Conservation (phyloP, 164 flowering plant species). For the Aristolochia fimbriata region DNA sequence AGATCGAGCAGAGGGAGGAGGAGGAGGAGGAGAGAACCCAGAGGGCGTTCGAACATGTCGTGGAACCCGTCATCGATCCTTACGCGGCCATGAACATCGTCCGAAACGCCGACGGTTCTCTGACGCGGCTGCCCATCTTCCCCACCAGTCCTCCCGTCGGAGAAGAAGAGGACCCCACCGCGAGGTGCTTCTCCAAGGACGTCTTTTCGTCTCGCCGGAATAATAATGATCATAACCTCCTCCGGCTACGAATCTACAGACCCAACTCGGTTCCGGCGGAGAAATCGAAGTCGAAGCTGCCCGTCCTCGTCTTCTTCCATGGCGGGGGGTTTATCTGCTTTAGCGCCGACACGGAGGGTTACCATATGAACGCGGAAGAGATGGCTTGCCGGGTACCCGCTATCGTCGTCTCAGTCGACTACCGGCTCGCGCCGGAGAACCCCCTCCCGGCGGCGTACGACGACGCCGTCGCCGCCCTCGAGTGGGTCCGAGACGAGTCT, state of each 20-base stretch:
- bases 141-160: neutral
- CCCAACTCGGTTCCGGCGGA: slow-evolving; percentile 10
- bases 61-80: slow-evolving; percentile 1
- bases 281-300: slow-evolving; percentile 14
- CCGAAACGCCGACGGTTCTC: slow-evolving; percentile 6
- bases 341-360: slow-evolving; percentile 12
- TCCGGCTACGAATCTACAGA: slow-evolving; percentile 28
- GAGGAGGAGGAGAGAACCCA: neutral
- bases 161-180: neutral
- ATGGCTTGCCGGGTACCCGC: slow-evolving; percentile 16
- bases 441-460: slow-evolving; percentile 55
- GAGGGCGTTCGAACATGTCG: too few relatives aligned
- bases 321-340: slow-evolving; percentile 42
- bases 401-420: slow-evolving; percentile 32
- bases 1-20: neutral
- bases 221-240: too few relatives aligned
- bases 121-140: neutral
- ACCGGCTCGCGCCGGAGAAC: slow-evolving; percentile 52
- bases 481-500: slow-evolving; percentile 17
- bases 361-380: slow-evolving; percentile 20
- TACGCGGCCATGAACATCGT: neutral
- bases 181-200: slow-evolving; percentile 7
- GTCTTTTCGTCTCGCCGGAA: slow-evolving; percentile 19
- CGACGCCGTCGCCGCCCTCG: slow-evolving; percentile 36
- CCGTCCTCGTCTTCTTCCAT: slow-evolving; percentile 34